A percentile compares a stretch with the other conserved stretches of the same genome.
These are phyloP conservation scores for Piromyces finnis DNA, from an alignment of 192 early-diverging fungal species.

Conservation along the genomic window DNA sequence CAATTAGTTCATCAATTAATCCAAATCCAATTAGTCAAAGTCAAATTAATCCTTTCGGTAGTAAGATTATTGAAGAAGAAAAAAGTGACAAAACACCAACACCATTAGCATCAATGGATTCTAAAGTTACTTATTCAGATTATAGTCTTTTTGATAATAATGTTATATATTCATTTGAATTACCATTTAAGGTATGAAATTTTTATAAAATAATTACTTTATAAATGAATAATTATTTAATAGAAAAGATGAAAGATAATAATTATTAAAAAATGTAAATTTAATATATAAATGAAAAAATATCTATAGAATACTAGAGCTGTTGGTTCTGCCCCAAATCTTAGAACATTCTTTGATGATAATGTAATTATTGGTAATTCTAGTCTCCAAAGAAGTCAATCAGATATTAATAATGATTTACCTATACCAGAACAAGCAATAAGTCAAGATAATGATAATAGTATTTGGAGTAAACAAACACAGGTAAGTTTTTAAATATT, in stretches of 20 bases:
- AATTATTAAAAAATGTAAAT: no score
- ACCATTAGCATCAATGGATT: neutral
- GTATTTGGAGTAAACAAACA: neutral
- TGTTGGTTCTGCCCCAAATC: neutral
- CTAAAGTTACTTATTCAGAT: neutral
- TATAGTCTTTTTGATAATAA: neutral
- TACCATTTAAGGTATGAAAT: neutral
- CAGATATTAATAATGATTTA: neutral
- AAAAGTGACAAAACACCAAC: neutral
- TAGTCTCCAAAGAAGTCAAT: neutral
- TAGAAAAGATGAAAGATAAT: no score
- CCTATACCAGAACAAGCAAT: neutral
- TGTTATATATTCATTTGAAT: neutral
- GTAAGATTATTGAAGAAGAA: neutral
- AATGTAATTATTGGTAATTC: neutral
- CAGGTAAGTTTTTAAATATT: neutral
- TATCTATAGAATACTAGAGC: neutral
- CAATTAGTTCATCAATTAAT: neutral
- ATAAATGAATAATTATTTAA: no score
- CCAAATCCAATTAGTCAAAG: neutral
- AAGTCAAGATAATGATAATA: neutral
- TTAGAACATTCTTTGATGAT: neutral
- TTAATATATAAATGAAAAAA: no score
- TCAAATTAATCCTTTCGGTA: neutral
- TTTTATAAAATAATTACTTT: no score